Evolutionary conservation across 1,284 basidiomycete genomes (phyloP).

Genomic region (Singerocomus inundabilis): DNA sequence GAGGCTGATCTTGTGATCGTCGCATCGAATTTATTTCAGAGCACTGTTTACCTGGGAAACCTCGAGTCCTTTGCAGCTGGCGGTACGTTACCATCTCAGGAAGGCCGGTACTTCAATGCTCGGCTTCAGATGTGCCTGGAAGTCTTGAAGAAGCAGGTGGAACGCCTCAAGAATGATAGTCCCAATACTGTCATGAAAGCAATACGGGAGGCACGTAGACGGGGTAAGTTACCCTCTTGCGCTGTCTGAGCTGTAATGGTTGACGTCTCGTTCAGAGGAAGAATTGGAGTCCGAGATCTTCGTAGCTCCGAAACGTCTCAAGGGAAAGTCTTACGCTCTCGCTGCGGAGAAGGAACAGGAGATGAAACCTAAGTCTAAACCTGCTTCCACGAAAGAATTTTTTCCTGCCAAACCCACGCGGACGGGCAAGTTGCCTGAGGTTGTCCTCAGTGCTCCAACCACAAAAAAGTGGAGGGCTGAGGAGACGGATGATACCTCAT

Average conservation of each 20-base stretch:
- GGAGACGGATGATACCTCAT: constrained; percentile 33
- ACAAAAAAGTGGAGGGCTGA: constrained; percentile 20
- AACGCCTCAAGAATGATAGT: constrained; percentile 63
- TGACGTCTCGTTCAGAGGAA: constrained; percentile 37
- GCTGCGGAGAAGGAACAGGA: constrained; percentile 41
- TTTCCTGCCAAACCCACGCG: constrained; percentile 35
- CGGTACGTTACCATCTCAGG: constrained; percentile 61
- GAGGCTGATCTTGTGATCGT: constrained; percentile 88
- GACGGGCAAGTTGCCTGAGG: constrained; percentile 49
- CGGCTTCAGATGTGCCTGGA: constrained; percentile 64
- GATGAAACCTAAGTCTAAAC: constrained; percentile 10
- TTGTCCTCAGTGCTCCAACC: constrained; percentile 41
- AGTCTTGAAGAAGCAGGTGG: constrained; percentile 64
- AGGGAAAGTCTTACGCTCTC: constrained; percentile 68
- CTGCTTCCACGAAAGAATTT: constrained; percentile 11
- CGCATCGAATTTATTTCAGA: constrained; percentile 84
- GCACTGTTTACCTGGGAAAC: constrained; percentile 73
- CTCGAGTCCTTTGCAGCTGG: constrained; percentile 68
- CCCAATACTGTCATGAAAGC: constrained; percentile 56
- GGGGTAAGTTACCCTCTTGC: constrained; percentile 42
- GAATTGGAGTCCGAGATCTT: constrained; percentile 48
- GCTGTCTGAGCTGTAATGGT: constrained; percentile 4
- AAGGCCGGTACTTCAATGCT: constrained; percentile 87
- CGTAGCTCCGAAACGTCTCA: constrained; percentile 64
- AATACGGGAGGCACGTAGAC: constrained; percentile 60